Base-by-base conservation (phyloP, 2,329 filamentous ascomycete genomes). In the Colletotrichum eremochloae region DNA sequence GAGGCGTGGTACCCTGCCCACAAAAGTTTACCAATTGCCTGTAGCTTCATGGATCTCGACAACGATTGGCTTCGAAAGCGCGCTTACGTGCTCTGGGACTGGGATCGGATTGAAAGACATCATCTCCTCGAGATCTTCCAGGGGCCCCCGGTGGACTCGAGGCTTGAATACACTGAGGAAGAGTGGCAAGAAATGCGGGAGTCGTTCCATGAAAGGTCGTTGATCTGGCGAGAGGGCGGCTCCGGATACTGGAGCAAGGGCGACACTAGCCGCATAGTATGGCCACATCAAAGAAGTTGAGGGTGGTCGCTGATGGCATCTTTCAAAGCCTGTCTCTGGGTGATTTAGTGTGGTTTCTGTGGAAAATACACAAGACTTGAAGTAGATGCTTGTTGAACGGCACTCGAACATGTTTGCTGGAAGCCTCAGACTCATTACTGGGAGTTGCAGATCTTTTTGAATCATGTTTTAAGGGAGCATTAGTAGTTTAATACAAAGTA, bases 161-260 rank as follows among this genome's bases (percentile, higher is more conserved):
- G 53, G 6, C 15, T 38, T 18, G 14, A 3, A 1, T 36, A 42
- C 8, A 36, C 9, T 0, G 18, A 9, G 8, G 12, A 24, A 11
- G 44, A 69, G 3, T 60, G 55, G 4, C 50, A 69, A 7, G 48
- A 69, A 52, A 31, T 40, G 36, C 5, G 42, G 11, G 5, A 63
- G 5, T 66, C 46, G 56, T 64, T 38, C 7, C 4, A 55, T 3
- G 38, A 68, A 29, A n/a, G 65, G 18, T 55, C 38, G 38, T 1
- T n/a, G 12, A 63, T 68, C n/a, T 63, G 48, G 56, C 44, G 20
- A 12, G 55, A 38, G 14, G 48, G 65, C 6, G 65, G 48, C 0
- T 36, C 20, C 1, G 40, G 57, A 5, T 56, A 40, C 38, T 63
- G 65, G 48, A 63, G 57, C 57, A 56, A 68, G 42, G 48, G 38